Evolutionary conservation across 208 protist species (phyloP).

Genomic region (Leishmania gerbilli): DNA sequence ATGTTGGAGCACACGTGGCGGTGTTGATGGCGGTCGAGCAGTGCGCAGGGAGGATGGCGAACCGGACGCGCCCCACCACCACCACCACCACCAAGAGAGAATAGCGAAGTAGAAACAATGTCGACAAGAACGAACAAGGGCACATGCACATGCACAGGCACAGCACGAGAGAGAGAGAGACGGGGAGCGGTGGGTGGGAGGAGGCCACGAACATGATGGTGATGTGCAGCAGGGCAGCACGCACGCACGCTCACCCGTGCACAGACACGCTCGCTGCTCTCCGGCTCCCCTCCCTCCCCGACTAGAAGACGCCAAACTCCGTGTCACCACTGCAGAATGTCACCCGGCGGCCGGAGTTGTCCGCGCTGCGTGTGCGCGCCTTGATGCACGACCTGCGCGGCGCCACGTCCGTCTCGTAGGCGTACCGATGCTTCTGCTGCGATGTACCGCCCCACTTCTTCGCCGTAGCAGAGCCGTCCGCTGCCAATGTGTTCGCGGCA

Average conservation of each 20-base stretch:
- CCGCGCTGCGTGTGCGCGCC: neutral
- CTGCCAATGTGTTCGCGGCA: neutral
- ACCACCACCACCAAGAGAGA: neutral
- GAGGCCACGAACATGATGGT: neutral
- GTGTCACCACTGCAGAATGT: slow-evolving; percentile 52
- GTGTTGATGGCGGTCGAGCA: no score
- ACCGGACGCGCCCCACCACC: no score
- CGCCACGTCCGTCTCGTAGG: slow-evolving; percentile 9
- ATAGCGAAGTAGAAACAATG: neutral
- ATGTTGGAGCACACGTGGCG: no score
- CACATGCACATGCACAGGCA: neutral
- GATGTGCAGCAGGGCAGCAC: neutral
- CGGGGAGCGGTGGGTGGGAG: neutral
- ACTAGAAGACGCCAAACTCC: slow-evolving; percentile 64
- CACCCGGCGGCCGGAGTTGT: slow-evolving; percentile 22
- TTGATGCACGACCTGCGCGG: slow-evolving; percentile 13
- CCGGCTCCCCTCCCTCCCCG: neutral
- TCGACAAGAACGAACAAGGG: neutral
- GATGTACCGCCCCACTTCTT: neutral
- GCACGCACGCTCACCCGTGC: neutral
- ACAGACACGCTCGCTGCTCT: neutral
- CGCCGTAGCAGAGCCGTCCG: neutral
- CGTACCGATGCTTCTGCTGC: slow-evolving; percentile 15
- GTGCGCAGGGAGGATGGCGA: no score
- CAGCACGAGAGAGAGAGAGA: neutral